Base-by-base conservation (phyloP, 139 green algal species). In the Picochlorum sp. region DNA sequence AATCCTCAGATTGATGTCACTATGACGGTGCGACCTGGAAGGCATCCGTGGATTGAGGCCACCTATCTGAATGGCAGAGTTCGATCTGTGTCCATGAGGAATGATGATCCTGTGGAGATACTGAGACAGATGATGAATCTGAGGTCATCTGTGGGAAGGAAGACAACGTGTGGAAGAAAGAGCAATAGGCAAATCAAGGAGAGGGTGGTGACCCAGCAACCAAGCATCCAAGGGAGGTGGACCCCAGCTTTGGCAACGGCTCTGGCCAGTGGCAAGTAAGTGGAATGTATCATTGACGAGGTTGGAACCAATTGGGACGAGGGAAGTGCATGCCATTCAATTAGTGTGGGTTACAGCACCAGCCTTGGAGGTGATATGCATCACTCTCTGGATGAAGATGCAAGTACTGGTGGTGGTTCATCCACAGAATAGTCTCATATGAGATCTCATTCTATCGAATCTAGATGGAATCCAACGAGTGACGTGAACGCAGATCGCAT, bases 1-100 rank as follows among this genome's bases (percentile, higher is more conserved):
- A 82, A 82, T 49, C 69, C 74, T 9, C 76, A 82, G 10, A 50
- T 82, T 16, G 4, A 20, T 49, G 37, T 28, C 30, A 18, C 20
- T 47, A 38, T 34, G 23, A 59, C 20, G 23, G 21, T 28, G 21
- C n/a, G 23, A 21, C 23, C 21, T 34, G 20, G 21, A 13, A 30
- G 21, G 21, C 13, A 30, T 20, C 51, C 26, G 9, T 59, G 51
- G 18, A 38, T 26, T 14, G 15, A 41, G 9, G 34, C 34, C 1
- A 41, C 8, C 52, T 59, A 59, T 34, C 13, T 31, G 28, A 77
- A 74, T 54, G 57, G 26, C 4, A 70, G 6, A 1, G 28, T 44
- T 23, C 51, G 75, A 21, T 49, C 59, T 10, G 75, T 81, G 2
- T 52, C 66, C 15, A 11, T 80, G 28, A 58, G 57, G 9, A 81